Percentiles rank a stretch among this genome's conserved stretches.
Conservation (phyloP, 192 early-diverging fungal genomes). For the Backusella liffmaniae region DNA sequence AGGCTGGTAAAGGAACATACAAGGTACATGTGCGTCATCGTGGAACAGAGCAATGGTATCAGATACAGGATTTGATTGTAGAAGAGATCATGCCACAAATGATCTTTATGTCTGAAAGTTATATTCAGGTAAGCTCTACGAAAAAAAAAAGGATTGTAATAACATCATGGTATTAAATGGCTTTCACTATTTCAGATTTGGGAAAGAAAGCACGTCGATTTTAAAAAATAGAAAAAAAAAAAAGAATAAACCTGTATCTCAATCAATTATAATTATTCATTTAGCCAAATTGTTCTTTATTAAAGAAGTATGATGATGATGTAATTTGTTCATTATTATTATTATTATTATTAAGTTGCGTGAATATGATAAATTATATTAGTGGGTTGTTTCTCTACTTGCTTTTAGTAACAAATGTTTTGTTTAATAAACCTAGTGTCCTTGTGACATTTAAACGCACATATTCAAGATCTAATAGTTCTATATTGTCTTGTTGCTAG, state of each 20-base stretch:
- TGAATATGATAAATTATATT: not conserved
- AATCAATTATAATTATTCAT: not conserved
- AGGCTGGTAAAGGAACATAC: constrained; percentile 68
- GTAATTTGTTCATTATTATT: not conserved
- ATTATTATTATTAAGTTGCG: not conserved
- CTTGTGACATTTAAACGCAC: constrained; percentile 87
- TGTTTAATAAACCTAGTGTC: constrained; percentile 79
- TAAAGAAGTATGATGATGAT: not conserved
- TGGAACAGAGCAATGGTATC: constrained; percentile 89
- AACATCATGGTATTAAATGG: not conserved
- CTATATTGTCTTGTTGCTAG: constrained; percentile 88
- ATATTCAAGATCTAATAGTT: constrained; percentile 88
- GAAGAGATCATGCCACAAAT: constrained; percentile 93
- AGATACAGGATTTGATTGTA: constrained; percentile 91
- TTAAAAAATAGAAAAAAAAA: not conserved
- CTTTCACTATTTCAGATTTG: constrained; percentile 26
- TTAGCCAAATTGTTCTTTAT: not conserved
- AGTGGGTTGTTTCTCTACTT: constrained; percentile 32
- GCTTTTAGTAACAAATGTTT: constrained; percentile 68
- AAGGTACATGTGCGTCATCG: constrained; percentile 78
- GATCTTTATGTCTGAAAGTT: constrained; percentile 90
- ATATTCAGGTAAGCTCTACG: constrained; percentile 74
- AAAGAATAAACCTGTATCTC: not conserved
- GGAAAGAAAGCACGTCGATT: constrained; percentile 22
- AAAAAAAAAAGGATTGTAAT: not conserved